Base-by-base conservation (phyloP, 352 stramenopile species). In the Phytophthora parvispora region DNA sequence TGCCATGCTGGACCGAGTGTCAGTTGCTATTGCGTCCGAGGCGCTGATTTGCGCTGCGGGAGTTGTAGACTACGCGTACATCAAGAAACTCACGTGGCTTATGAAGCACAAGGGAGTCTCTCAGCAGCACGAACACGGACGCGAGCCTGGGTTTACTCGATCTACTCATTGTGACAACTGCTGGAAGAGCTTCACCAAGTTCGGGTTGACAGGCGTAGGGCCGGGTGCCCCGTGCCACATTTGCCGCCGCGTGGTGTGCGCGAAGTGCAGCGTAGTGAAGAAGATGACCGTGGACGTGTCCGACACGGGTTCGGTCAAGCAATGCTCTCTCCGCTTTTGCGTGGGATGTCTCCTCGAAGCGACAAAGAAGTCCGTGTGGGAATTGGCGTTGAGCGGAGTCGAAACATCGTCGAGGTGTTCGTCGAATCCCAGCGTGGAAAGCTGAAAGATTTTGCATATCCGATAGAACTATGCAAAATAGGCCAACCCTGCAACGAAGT, bases 231-330 rank as follows among this genome's bases (percentile, higher is more conserved):
- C 59, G 16, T 91, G 83, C 36, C 69, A 87, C 29, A 78, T 84
- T 42, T 91, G 83, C 50, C 69, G 72, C 9, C 52, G 60, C 5
- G 64, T 79, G 16, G 67, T 89, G 9, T 91, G 83, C 58, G 18
- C 28, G 16, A 80, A 78, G 38, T 91, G 83, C 59, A 82, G 71
- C 6, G 74, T 90, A 2, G 42, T 77, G 16, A 90, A 89, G 64
- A 84, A 83, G 13, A 74, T 90, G 52, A 81, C 81, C 3, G 56
- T 91, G 16, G 78, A 91, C 53, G 64, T 89, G n/a, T 72, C 75
- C 1, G 32, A 24, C 15, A 69, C 77, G 32, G 66, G 54, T 0
- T 58, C 66, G 29, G 66, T 79, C 16, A 70, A 69, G 18, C 75
- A 88, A n/a, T 70, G 67, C 9, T 20, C 67, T 34, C 60, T 89